phyloP scores from a whole-genome alignment of 192 early-diverging fungal species.

The Coemansia sp. region DNA sequence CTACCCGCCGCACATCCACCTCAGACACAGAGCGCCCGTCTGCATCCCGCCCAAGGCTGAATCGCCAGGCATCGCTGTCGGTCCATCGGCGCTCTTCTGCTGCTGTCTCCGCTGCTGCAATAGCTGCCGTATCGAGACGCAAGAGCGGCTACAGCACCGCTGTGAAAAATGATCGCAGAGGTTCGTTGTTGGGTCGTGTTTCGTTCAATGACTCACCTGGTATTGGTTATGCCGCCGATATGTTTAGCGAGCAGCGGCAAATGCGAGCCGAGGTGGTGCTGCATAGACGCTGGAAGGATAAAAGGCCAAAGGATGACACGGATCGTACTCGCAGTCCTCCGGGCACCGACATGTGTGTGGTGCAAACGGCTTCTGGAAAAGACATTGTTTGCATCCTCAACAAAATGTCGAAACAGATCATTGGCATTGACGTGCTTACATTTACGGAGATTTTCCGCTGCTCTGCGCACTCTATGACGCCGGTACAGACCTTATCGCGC shows the following conservation, averaged over 20 bases:
- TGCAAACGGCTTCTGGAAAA: slow-evolving; percentile 25
- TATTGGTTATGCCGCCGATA: slow-evolving; percentile 35
- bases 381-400: slow-evolving; percentile 39
- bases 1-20: neutral
- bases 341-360: slow-evolving; percentile 23
- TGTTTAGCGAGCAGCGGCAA: slow-evolving; percentile 47
- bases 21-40: slow-evolving; percentile 14
- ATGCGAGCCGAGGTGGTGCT: slow-evolving; percentile 42
- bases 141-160: slow-evolving; percentile 37
- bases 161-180: slow-evolving; percentile 38
- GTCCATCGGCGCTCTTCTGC: slow-evolving; percentile 48
- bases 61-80: slow-evolving; percentile 44
- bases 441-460: slow-evolving; percentile 33
- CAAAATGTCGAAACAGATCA: slow-evolving; percentile 6
- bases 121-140: slow-evolving; percentile 26
- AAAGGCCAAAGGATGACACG: slow-evolving; percentile 8
- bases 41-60: slow-evolving; percentile 26
- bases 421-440: slow-evolving; percentile 22
- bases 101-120: slow-evolving; percentile 24
- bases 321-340: slow-evolving; percentile 3
- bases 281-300: slow-evolving; percentile 38
- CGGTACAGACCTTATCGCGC: slow-evolving; percentile 11
- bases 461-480: slow-evolving; percentile 29
- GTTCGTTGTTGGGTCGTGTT: slow-evolving; percentile 43
- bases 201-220: slow-evolving; percentile 53